Evolutionary conservation across 257 asterid genomes (phyloP).

Genomic region (Solanum tacnaense): DNA sequence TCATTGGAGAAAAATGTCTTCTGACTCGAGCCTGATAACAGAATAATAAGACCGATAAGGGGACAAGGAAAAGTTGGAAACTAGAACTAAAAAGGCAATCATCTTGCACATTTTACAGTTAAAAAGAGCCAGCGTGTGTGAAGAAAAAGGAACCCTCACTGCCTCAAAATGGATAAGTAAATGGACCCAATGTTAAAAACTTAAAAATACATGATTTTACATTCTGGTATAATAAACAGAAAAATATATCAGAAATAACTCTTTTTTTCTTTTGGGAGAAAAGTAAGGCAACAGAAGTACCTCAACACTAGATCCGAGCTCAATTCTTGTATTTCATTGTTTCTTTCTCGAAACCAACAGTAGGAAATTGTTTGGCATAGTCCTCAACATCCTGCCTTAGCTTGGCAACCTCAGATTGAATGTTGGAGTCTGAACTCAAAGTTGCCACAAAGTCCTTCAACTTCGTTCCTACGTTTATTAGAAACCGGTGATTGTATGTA

Average conservation of each 20-base stretch:
- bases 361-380: constrained; percentile 82
- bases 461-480: constrained; percentile 51
- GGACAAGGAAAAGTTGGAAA: neutral
- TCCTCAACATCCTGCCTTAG: constrained; percentile 68
- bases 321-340: constrained; percentile 73
- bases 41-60: neutral
- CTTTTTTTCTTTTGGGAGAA: neutral
- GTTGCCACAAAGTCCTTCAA: constrained; percentile 84
- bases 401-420: constrained; percentile 48
- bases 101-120: neutral
- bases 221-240: neutral
- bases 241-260: neutral
- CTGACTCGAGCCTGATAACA: neutral
- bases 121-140: neutral
- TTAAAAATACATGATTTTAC: neutral
- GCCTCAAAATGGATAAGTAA: neutral
- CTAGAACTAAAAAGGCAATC: neutral
- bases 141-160: neutral
- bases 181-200: neutral
- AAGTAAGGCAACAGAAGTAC: neutral
- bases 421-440: constrained; percentile 44
- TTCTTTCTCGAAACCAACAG: constrained; percentile 79
- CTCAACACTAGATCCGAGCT: constrained; percentile 6
- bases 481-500: neutral
- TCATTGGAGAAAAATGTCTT: neutral